Percentiles rank a stretch among this genome's conserved stretches.
These are phyloP conservation scores for Dioszegia aurantiaca DNA, from an alignment of 768 basidiomycete genomes.

Conservation along the genomic window DNA sequence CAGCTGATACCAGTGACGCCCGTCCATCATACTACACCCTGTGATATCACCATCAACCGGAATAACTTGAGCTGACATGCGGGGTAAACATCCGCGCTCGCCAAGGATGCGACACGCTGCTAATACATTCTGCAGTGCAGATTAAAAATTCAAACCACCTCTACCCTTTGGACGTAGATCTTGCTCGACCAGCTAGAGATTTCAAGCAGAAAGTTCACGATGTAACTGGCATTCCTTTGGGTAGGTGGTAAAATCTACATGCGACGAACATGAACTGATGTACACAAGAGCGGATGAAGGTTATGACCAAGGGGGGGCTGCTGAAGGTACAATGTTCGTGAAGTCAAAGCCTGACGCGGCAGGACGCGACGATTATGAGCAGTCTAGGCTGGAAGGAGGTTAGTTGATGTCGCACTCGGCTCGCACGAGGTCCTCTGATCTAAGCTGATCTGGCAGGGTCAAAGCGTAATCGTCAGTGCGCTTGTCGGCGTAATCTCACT, in stretches of 20 bases:
- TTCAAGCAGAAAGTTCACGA: slow-evolving; percentile 84
- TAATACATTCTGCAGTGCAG: slow-evolving; percentile 57
- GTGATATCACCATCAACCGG: too few species aligned
- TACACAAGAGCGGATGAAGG: slow-evolving; percentile 77
- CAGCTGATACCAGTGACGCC: too few species aligned
- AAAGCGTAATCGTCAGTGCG: neutral
- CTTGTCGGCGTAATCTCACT: neutral
- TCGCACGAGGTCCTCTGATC: slow-evolving; percentile 5
- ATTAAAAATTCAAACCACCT: slow-evolving; percentile 88
- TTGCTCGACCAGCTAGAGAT: slow-evolving; percentile 58
- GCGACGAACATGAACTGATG: neutral
- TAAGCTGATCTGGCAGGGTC: neutral
- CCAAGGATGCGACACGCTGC: neutral
- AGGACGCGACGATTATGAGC: too few species aligned
- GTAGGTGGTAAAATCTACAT: slow-evolving; percentile 17
- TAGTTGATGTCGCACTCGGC: too few species aligned
- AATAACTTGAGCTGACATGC: neutral
- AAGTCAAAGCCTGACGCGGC: neutral
- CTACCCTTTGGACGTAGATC: slow-evolving; percentile 70
- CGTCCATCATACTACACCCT: too few species aligned
- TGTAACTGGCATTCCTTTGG: slow-evolving; percentile 69
- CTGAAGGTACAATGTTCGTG: slow-evolving; percentile 63
- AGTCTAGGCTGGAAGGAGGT: too few species aligned
- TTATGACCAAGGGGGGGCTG: slow-evolving; percentile 89
- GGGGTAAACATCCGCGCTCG: neutral